Evolutionary conservation across 345 rosid species (phyloP), one percentile per base, ranked within the genome.

Genomic region (Ceriops zippeliana): DNA sequence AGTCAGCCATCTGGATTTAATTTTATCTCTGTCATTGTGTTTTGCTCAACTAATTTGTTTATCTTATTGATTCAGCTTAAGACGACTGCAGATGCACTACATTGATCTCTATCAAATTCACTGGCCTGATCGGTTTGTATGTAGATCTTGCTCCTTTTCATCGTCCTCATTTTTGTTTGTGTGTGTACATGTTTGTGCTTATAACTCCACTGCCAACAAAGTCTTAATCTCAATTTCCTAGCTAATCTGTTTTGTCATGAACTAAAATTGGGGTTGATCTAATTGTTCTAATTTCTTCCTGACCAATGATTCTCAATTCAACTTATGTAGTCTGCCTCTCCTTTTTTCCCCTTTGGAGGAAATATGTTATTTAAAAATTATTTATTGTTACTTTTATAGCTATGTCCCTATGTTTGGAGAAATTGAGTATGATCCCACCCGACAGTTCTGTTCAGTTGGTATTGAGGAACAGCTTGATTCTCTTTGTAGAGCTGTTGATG

Each of bases 111-210:
- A 80, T 75, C 89, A 87, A 79, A 82, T 87, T 63, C 91, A 85
- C 54, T 85, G 89, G 89, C 87, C 89, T 70, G 91, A 85, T 73
- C 87, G 89, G 91, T 87, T 83, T 85, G 87, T 87, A 80, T 78
- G 85, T 80, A 46, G 53, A 67, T 64, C 77, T 52, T 65, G 35
- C 53, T 69, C 27, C 53, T 34, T 74, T 60, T 58, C 69, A 21
- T 60, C 21, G 24, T 22, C 2, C 19, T 59, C 32, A 6, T 24
- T 46, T n/a, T 20, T 58, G 54, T 8, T 37, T 16, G 9, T 62
- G 15, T 58, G 17, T 22, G 22, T n/a, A 17, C 3, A n/a, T 24
- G 46, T 31, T 58, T 32, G 21, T 30, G 20, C 30, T 1, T 28
- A 46, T 27, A 6, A 42, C 17, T 11, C 1, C 49, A 42, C 15